Conservation (phyloP, 768 basidiomycete genomes). For the Tephrocybe sp. region DNA sequence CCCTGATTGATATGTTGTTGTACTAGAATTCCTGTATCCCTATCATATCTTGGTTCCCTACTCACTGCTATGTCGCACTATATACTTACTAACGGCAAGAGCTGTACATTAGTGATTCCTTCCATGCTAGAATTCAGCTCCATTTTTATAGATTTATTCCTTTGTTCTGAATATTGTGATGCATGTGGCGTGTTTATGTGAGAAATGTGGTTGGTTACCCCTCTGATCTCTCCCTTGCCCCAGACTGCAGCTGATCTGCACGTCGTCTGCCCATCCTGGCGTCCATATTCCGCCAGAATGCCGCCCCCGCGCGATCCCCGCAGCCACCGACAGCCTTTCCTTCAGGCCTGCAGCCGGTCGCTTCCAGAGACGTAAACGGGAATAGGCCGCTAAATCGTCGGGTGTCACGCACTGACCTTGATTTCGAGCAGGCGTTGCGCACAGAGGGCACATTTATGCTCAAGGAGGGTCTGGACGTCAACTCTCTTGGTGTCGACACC, state of each 20-base stretch:
- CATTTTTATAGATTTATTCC: conserved; percentile 7
- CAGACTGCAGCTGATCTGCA: conserved; percentile 6
- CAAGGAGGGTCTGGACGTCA: conserved; percentile 71
- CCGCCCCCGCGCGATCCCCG: conserved; percentile 36
- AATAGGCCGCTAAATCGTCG: conserved; percentile 45
- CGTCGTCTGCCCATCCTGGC: conserved; percentile 52
- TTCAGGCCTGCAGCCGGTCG: conserved; percentile 53
- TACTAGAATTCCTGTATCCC: conserved; percentile 34
- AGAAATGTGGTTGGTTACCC: conserved; percentile 1
- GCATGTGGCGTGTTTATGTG: conserved; percentile 16
- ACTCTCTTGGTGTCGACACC: conserved; percentile 56
- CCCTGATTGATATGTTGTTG: conserved; percentile 19
- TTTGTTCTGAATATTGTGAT: conserved; percentile 10
- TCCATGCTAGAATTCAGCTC: conserved; percentile 7
- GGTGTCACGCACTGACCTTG: conserved; percentile 71
- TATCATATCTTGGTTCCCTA: conserved; percentile 14
- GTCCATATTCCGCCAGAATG: conserved; percentile 59
- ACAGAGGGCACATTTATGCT: conserved; percentile 67
- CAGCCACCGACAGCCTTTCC: conserved; percentile 48
- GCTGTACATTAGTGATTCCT: conserved; percentile 12
- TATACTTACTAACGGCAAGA: conserved; percentile 4
- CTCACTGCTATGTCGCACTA: conserved; percentile 5
- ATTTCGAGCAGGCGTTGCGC: conserved; percentile 78
- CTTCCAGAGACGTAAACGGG: conserved; percentile 45
- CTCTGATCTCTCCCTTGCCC: background rate